Evolutionary conservation across 2,329 filamentous ascomycete genomes (phyloP), one percentile per base, ranked within the genome.

Genomic region (Raffaelea arxii): DNA sequence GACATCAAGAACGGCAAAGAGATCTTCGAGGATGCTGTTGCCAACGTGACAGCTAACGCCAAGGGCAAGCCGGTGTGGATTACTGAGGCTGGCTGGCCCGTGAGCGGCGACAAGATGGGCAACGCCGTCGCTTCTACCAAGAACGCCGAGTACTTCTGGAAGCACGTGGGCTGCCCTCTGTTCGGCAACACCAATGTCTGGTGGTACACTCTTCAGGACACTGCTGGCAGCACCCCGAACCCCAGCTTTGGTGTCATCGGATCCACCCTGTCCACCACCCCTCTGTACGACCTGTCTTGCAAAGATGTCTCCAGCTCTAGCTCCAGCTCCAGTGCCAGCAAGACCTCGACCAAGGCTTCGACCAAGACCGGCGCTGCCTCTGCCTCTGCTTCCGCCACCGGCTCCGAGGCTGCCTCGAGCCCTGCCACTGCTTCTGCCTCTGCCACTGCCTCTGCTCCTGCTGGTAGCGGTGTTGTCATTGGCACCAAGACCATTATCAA

Each of bases 1-100:
- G 65, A 65, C 56, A 81, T 94, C 57, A 70, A 69, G 1, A 72
- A 80, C 52, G 82, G 74, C 56, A 76, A 78, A 58, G 56, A 63
- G 18, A 77, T 89, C 43, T 92, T 94, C 71, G 70, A 81, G 58
- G 71, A 75, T 14, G 81, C 86, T 16, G 70, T 84, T 35, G 65
- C 71, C 43, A 70, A 74, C 49, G 86, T 84, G 27, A 63, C 74
- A 51, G 65, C 60, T 16, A 80, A 71, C 39, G 72, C 77, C 30
- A 68, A 72, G 30, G 77, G 76, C 59, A 91, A 89, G 73, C 70
- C 77, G 18, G 76, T 94, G 55, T 92, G 86, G 86, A 75, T 94
- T 52, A 92, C 88, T 24, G 88, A 94, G 74, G 92, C 87, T 16
- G 89, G 89, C 53, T 92, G 86, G 79, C 88, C 89, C 42, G 79